phyloP scores from a whole-genome alignment of 805 yeast genomes.

The Blastobotrys mokoenaii region DNA sequence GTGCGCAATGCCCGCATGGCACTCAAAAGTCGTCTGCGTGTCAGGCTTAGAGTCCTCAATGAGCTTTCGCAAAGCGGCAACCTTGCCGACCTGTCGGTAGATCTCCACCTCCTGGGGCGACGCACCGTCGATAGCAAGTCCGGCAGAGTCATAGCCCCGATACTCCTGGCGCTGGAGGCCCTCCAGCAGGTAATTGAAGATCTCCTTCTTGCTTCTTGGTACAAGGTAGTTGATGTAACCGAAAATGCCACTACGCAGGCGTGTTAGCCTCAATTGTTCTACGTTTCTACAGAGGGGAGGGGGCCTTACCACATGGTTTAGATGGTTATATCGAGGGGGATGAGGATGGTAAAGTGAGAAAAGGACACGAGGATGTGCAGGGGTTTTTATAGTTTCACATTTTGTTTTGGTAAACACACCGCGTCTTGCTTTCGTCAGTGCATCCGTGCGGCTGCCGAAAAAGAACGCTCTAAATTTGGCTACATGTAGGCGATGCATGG shows the following conservation, averaged over 20 bases:
- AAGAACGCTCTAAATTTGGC: no score
- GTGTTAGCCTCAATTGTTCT: background rate
- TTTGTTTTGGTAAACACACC: no score
- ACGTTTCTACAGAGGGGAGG: no score
- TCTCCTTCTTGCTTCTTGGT: constrained; percentile 86
- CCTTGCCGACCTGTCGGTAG: constrained; percentile 87
- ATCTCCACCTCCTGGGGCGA: constrained; percentile 59
- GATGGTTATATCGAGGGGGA: no score
- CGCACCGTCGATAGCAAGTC: constrained; percentile 92
- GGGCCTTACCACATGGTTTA: no score
- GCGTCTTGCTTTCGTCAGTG: no score
- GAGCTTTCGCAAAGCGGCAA: constrained; percentile 66
- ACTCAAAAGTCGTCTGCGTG: constrained; percentile 51
- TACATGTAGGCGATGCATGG: no score
- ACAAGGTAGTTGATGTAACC: constrained; percentile 96
- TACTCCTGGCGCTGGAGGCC: constrained; percentile 74
- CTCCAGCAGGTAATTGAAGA: constrained; percentile 79
- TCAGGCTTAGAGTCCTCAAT: constrained; percentile 38
- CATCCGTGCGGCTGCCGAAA: no score
- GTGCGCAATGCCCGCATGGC: constrained; percentile 96
- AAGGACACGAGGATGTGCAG: no score
- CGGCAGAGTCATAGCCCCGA: constrained; percentile 97
- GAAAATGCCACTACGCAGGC: constrained; percentile 72
- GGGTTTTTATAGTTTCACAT: no score
- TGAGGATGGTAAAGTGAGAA: no score